Conservation (phyloP, 176 grass and related monocot species). For the Oryza nivara region DNA sequence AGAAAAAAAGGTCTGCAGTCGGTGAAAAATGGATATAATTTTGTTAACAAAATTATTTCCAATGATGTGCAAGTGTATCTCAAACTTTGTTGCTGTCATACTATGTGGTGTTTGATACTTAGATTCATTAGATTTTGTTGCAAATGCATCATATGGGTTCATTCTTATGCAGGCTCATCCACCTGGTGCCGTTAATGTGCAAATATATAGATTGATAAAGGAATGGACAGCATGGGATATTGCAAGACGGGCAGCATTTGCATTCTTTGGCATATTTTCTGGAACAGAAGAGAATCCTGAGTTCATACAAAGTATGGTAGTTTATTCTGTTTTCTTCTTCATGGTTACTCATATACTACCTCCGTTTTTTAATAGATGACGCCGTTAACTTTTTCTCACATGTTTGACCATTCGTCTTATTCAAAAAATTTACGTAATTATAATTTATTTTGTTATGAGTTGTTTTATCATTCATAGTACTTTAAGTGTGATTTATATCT, state of each 20-base stretch:
- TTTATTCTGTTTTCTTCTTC: not conserved
- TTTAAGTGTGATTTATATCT: no score
- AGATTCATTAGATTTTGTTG: not conserved
- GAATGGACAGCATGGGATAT: conserved; percentile 99
- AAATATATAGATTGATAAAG: conserved; percentile 99
- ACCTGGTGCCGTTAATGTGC: conserved; percentile 92
- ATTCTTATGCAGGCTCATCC: conserved; percentile 69
- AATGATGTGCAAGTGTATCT: not conserved
- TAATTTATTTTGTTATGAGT: no score
- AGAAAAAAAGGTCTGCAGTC: conserved; percentile 1
- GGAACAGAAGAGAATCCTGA: conserved; percentile 99
- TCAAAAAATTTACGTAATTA: no score
- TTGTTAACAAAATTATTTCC: not conserved
- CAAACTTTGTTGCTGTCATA: conserved; percentile 15
- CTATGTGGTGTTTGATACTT: conserved; percentile 9
- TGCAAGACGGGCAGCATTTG: conserved; percentile 93
- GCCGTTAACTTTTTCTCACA: no score
- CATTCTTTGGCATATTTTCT: conserved; percentile 96
- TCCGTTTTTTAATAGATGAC: no score
- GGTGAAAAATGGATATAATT: not conserved
- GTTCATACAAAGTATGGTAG: conserved; percentile 71
- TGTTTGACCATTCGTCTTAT: no score
- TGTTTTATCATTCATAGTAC: no score
- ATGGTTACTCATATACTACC: conserved; percentile 19
- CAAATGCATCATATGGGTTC: conserved; percentile 19